These are phyloP conservation scores for Glebionis coronaria DNA, from an alignment of 129 eudicot species.

Conservation along the genomic window DNA sequence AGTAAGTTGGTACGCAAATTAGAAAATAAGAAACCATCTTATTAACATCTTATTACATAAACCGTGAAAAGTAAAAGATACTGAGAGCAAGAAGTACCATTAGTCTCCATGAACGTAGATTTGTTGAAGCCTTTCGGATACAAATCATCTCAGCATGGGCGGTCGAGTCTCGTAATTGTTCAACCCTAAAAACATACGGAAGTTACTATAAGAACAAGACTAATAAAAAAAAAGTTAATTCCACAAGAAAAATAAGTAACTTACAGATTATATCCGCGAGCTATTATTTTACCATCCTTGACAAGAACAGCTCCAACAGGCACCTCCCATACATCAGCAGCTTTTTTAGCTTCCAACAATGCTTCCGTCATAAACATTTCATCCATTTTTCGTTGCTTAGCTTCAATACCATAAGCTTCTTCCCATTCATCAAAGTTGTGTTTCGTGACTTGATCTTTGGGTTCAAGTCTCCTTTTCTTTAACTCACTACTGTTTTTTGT, in stretches of 20 bases:
- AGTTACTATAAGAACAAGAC: constrained; percentile 4
- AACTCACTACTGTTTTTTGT: constrained; percentile 18
- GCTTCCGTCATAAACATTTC: constrained; percentile 95
- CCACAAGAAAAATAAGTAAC: constrained; percentile 21
- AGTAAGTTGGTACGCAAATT: not conserved
- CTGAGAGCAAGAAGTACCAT: constrained; percentile 36
- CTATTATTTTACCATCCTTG: constrained; percentile 68
- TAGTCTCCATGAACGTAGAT: constrained; percentile 80
- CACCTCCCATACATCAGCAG: constrained; percentile 87
- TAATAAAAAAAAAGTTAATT: not conserved
- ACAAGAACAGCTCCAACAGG: constrained; percentile 98
- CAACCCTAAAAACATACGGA: constrained; percentile 54
- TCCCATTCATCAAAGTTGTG: constrained; percentile 82
- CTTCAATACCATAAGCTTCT: constrained; percentile 58
- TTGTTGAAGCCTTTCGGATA: constrained; percentile 76
- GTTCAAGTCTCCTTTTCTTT: constrained; percentile 44
- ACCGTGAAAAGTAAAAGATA: not conserved
- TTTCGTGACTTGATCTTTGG: constrained; percentile 38
- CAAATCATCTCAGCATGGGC: constrained; percentile 98
- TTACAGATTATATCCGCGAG: constrained; percentile 87
- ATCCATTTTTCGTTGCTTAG: constrained; percentile 60
- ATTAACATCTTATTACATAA: constrained; percentile 7
- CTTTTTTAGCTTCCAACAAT: constrained; percentile 73
- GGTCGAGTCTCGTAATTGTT: constrained; percentile 82
- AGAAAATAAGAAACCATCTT: not conserved